These are phyloP conservation scores for Cornus controversa DNA, from an alignment of 148 eudicot species.

Conservation along the genomic window DNA sequence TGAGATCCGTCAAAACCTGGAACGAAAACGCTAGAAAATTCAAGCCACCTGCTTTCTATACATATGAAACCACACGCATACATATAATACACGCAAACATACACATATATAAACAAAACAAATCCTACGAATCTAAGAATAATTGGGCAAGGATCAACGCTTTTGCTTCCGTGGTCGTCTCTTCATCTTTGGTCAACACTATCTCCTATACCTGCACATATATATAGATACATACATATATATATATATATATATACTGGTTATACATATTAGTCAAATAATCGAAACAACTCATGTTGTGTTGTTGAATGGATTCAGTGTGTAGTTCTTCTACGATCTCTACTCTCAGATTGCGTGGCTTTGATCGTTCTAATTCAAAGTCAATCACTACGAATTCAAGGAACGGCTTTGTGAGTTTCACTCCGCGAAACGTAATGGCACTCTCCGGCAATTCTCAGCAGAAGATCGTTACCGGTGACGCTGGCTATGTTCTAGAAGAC, in stretches of 20 bases:
- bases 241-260: not conserved
- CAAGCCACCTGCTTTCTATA: not conserved
- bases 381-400: not conserved
- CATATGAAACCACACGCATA: not conserved
- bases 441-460: slow-evolving; percentile 11
- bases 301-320: not conserved
- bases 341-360: not conserved
- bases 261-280: not conserved
- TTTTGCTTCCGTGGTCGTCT: not conserved
- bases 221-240: not conserved
- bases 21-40: not conserved
- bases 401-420: not conserved
- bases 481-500: slow-evolving; percentile 79
- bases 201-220: not conserved
- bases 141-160: slow-evolving; percentile 13
- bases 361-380: slow-evolving; percentile 5
- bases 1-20: not conserved
- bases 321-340: not conserved
- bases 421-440: not conserved
- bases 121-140: not conserved
- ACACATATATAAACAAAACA: not conserved
- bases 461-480: slow-evolving; percentile 54
- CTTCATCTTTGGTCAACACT: slow-evolving; percentile 3
- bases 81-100: not conserved
- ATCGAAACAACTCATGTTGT: not conserved